Conservation (phyloP, 1,139 yeast species). For the Kodamaea arcana region DNA sequence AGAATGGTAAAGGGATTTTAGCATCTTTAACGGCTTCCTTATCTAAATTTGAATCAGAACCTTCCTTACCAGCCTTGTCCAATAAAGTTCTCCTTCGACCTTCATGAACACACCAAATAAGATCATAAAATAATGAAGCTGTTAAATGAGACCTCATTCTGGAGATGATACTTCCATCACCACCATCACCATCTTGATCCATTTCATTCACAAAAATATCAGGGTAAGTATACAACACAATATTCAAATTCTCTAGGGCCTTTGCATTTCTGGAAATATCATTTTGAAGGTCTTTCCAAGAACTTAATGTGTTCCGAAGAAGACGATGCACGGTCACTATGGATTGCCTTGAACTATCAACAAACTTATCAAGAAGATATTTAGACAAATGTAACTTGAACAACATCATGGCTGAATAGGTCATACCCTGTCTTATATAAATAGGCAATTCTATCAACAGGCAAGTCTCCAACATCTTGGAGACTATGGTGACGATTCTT, state of each 20-base stretch:
- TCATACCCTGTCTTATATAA: slow-evolving; percentile 78
- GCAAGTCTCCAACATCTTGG: slow-evolving; percentile 61
- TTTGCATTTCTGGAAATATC: slow-evolving; percentile 91
- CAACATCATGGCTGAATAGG: slow-evolving; percentile 73
- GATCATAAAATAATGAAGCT: slow-evolving; percentile 85
- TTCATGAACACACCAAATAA: slow-evolving; percentile 94
- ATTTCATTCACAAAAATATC: slow-evolving; percentile 53
- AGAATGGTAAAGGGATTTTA: slow-evolving; percentile 76
- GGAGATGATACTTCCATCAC: slow-evolving; percentile 61
- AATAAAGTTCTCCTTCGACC: slow-evolving; percentile 72
- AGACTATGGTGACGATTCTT: slow-evolving; percentile 71
- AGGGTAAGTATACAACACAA: slow-evolving; percentile 84
- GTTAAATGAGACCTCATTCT: slow-evolving; percentile 91
- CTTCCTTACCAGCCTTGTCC: slow-evolving; percentile 32
- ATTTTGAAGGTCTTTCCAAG: slow-evolving; percentile 89
- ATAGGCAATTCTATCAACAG: slow-evolving; percentile 82
- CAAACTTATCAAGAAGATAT: slow-evolving; percentile 66
- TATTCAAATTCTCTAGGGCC: slow-evolving; percentile 84
- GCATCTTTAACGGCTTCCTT: slow-evolving; percentile 15
- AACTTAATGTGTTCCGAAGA: slow-evolving; percentile 79
- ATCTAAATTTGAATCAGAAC: slow-evolving; percentile 12
- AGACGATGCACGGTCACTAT: slow-evolving; percentile 89
- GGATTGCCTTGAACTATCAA: slow-evolving; percentile 87
- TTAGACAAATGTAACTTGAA: slow-evolving; percentile 84
- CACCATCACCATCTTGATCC: slow-evolving; percentile 19